phyloP scores from a whole-genome alignment of 768 basidiomycete genomes.

The Boletus rubroflammeus region DNA sequence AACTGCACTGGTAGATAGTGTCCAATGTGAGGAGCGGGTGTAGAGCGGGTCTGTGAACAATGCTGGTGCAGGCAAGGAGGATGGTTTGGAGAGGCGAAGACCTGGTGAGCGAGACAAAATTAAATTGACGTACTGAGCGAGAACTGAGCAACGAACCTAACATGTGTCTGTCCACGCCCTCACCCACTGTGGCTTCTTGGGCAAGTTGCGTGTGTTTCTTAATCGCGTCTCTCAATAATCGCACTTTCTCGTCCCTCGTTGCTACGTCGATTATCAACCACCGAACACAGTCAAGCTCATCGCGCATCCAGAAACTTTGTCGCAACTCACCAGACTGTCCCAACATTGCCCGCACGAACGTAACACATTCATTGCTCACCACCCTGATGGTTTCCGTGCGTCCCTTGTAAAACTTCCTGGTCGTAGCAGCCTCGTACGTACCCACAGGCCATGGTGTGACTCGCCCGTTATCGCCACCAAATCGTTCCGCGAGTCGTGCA shows the following conservation, averaged over 20 bases:
- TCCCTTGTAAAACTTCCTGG: slow-evolving; percentile 84
- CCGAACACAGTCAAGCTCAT: background rate
- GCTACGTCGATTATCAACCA: slow-evolving; percentile 8
- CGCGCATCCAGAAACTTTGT: background rate
- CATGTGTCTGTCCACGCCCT: slow-evolving; percentile 85
- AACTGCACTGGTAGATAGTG: slow-evolving; percentile 84
- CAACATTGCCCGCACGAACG: slow-evolving; percentile 76
- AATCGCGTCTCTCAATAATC: slow-evolving; percentile 55
- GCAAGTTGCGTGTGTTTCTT: slow-evolving; percentile 67
- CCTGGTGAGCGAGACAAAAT: slow-evolving; percentile 39
- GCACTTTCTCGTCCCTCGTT: slow-evolving; percentile 42
- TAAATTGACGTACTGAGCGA: background rate
- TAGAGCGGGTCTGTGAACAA: slow-evolving; percentile 77
- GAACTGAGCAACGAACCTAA: slow-evolving; percentile 50
- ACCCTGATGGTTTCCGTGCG: slow-evolving; percentile 93
- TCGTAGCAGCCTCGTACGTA: slow-evolving; percentile 93
- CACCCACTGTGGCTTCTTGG: slow-evolving; percentile 57
- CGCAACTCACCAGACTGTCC: slow-evolving; percentile 36
- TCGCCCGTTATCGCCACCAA: slow-evolving; percentile 16
- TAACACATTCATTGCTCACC: slow-evolving; percentile 70
- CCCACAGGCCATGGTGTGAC: slow-evolving; percentile 52
- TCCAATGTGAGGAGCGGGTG: slow-evolving; percentile 74
- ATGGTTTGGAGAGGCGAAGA: slow-evolving; percentile 61
- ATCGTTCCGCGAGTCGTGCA: slow-evolving; percentile 53
- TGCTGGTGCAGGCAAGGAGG: slow-evolving; percentile 61